These are phyloP conservation scores for Mycotypha africana DNA, from an alignment of 371 early-diverging fungal species.

Conservation along the genomic window DNA sequence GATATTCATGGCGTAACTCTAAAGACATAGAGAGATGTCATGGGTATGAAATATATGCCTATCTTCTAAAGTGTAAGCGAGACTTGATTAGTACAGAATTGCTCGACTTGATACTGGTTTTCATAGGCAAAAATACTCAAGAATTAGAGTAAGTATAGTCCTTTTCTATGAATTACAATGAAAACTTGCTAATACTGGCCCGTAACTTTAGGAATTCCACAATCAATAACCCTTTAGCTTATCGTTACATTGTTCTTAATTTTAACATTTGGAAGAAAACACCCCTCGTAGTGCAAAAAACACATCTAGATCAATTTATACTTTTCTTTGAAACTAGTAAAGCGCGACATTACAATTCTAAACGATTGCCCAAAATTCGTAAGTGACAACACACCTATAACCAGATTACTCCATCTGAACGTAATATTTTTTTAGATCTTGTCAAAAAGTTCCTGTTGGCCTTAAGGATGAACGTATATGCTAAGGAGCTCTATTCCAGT, in stretches of 20 bases:
- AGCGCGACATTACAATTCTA: conserved; percentile 51
- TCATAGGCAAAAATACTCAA: conserved; percentile 60
- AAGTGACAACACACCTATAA: conserved; percentile 15
- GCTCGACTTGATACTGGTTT: conserved; percentile 54
- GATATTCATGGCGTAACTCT: conserved; percentile 65
- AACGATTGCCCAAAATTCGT: conserved; percentile 60
- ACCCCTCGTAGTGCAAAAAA: conserved; percentile 50
- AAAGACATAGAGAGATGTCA: conserved; percentile 72
- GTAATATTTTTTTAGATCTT: conserved; percentile 29
- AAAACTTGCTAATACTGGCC: not conserved
- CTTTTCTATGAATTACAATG: not conserved
- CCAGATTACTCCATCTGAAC: no score
- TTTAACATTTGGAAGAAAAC: conserved; percentile 71
- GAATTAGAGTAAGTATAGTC: conserved; percentile 44
- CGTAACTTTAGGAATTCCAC: conserved; percentile 51
- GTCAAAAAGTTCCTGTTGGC: conserved; percentile 62
- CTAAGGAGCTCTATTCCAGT: conserved; percentile 47
- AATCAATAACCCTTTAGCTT: conserved; percentile 64
- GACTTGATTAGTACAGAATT: conserved; percentile 54
- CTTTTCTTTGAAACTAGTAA: conserved; percentile 59
- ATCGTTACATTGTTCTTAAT: conserved; percentile 62
- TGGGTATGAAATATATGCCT: conserved; percentile 70
- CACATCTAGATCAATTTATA: conserved; percentile 60
- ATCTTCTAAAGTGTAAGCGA: conserved; percentile 59
- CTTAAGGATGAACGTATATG: conserved; percentile 56